Evolutionary conservation across 164 flowering plant genomes (phyloP).

Genomic region (Stephania japonica): DNA sequence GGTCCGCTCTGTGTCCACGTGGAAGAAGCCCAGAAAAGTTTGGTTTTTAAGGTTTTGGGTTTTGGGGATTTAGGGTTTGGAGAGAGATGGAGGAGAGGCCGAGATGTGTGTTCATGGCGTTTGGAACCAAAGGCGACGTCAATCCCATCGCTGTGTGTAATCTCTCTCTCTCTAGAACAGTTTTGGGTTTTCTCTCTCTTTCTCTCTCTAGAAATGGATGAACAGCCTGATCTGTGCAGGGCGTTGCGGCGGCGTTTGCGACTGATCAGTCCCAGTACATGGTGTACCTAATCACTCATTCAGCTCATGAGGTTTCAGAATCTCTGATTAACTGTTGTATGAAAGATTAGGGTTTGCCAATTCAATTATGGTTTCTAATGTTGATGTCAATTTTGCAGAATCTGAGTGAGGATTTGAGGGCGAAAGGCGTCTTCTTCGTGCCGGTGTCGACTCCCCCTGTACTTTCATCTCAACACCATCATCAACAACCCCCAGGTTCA

Average conservation of each 20-base stretch:
- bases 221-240: constrained; percentile 32
- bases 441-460: constrained; percentile 77
- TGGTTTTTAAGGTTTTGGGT: too few relatives aligned
- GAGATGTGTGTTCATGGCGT: constrained; percentile 80
- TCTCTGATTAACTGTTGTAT: background rate
- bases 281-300: constrained; percentile 68
- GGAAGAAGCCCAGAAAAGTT: too few relatives aligned
- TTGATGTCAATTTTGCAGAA: constrained; percentile 39
- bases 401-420: constrained; percentile 40
- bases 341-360: too few relatives aligned
- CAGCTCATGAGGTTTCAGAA: constrained; percentile 66
- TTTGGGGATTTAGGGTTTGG: too few relatives aligned
- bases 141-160: constrained; percentile 77
- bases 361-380: too few relatives aligned
- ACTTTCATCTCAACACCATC: constrained; percentile 34
- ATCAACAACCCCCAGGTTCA: constrained; percentile 34
- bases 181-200: constrained; percentile 4
- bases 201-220: background rate
- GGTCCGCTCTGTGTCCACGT: too few relatives aligned
- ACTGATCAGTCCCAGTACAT: constrained; percentile 52
- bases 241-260: constrained; percentile 80
- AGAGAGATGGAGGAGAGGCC: constrained; percentile 10
- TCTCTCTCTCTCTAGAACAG: constrained; percentile 8
- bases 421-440: constrained; percentile 33
- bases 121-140: constrained; percentile 94